Conservation (phyloP, 495 filamentous ascomycete genomes). For the Pyronema domesticum region DNA sequence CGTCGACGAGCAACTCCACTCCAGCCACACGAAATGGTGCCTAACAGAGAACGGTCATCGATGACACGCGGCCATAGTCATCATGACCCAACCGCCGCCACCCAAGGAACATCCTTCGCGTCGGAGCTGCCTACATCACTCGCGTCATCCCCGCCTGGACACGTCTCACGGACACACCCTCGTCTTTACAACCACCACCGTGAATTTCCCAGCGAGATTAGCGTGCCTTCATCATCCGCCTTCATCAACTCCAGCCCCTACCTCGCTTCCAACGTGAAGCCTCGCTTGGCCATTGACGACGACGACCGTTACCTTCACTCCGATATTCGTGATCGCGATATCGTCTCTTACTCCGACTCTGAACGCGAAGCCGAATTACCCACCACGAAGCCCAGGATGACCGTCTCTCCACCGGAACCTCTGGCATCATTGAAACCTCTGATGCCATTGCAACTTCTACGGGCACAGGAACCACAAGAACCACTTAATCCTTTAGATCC, state of each 20-base stretch:
- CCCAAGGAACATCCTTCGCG: background rate
- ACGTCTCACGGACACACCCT: background rate
- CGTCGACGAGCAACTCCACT: conserved; percentile 79
- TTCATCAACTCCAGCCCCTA: background rate
- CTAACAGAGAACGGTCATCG: conserved; percentile 8
- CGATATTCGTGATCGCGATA: background rate
- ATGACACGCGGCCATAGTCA: background rate
- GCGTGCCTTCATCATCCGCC: background rate
- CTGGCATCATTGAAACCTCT: background rate
- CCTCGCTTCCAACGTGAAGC: background rate
- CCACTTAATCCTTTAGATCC: background rate
- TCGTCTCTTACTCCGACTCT: too few relatives aligned
- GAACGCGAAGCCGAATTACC: too few relatives aligned
- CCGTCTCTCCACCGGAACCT: background rate
- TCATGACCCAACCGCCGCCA: background rate
- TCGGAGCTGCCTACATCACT: background rate
- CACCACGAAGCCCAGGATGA: too few relatives aligned
- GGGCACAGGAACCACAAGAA: background rate
- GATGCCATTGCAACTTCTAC: background rate
- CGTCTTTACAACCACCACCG: background rate
- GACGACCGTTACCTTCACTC: background rate
- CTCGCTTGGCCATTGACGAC: background rate
- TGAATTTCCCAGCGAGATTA: conserved; percentile 1
- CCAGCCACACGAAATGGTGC: conserved; percentile 54
- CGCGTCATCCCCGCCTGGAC: background rate